Conservation (phyloP, 1,284 basidiomycete species). For the Leccinum pachyderme region DNA sequence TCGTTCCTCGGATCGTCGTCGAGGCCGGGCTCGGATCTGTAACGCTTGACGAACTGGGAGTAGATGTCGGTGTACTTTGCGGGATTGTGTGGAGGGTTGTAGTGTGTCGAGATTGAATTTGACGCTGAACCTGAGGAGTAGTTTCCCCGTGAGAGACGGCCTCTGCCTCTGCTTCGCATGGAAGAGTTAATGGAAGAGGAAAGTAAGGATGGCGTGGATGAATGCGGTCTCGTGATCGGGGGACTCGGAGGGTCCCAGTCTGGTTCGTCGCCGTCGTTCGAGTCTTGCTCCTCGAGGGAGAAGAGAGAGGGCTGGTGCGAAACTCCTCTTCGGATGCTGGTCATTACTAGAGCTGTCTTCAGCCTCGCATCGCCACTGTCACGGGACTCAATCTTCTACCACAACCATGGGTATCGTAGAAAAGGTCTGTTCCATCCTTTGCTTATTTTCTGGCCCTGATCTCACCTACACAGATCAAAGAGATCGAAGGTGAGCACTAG, state of each 20-base stretch:
- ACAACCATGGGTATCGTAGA: slow-evolving; percentile 81
- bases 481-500: slow-evolving; percentile 75
- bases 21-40: slow-evolving; percentile 56
- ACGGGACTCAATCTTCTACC: not conserved
- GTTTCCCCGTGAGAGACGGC: slow-evolving; percentile 36
- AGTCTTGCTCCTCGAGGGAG: slow-evolving; percentile 59
- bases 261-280: slow-evolving; percentile 44
- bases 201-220: slow-evolving; percentile 27
- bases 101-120: slow-evolving; percentile 33
- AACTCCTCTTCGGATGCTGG: slow-evolving; percentile 37
- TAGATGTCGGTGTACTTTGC: slow-evolving; percentile 66
- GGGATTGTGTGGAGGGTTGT: slow-evolving; percentile 30
- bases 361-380: not conserved
- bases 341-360: slow-evolving; percentile 8
- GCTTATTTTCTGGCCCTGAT: not conserved
- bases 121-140: slow-evolving; percentile 31
- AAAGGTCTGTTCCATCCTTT: slow-evolving; percentile 52
- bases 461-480: slow-evolving; percentile 67
- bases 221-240: slow-evolving; percentile 32
- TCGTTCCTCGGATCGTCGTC: slow-evolving; percentile 69
- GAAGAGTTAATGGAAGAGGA: slow-evolving; percentile 32
- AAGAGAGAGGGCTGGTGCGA: slow-evolving; percentile 64
- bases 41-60: slow-evolving; percentile 73
- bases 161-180: slow-evolving; percentile 34
- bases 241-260: slow-evolving; percentile 41